Evolutionary conservation across 2,329 filamentous ascomycete species (phyloP).

Genomic region (Curvularia verruculosa): DNA sequence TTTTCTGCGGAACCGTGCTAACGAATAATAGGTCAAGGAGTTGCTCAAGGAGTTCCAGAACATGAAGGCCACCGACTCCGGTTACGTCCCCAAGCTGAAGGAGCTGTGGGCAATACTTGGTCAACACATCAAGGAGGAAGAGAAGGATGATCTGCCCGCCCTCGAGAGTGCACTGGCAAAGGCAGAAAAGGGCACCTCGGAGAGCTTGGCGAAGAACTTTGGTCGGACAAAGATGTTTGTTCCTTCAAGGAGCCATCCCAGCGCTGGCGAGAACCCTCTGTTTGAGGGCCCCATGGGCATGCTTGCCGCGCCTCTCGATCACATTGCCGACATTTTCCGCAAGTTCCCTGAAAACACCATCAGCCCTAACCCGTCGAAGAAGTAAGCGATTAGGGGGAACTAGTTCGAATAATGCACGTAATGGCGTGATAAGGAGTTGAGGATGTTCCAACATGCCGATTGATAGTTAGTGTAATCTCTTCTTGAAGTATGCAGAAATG

Average conservation of each 20-base stretch:
- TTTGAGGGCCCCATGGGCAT: conserved; percentile 63
- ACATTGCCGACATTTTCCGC: conserved; percentile 60
- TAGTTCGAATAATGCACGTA: not conserved
- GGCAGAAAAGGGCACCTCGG: conserved; percentile 24
- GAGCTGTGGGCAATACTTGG: conserved; percentile 28
- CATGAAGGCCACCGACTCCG: conserved; percentile 26
- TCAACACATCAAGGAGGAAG: conserved; percentile 43
- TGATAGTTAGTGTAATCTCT: not conserved
- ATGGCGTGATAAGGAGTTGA: not conserved
- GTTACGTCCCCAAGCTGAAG: conserved; percentile 37
- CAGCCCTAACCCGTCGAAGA: conserved; percentile 32
- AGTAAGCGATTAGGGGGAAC: conserved; percentile 9
- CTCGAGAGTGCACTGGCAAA: conserved; percentile 33
- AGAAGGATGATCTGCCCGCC: conserved; percentile 37
- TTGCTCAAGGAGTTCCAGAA: conserved; percentile 42
- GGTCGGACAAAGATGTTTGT: conserved; percentile 41
- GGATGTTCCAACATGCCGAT: not conserved
- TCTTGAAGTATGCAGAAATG: not conserved
- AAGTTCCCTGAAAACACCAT: conserved; percentile 57
- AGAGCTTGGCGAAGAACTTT: conserved; percentile 40
- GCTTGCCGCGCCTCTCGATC: conserved; percentile 63
- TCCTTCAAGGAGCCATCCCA: conserved; percentile 40
- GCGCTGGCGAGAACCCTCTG: conserved; percentile 56
- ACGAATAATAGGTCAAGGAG: conserved; percentile 33
- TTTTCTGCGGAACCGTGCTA: not conserved